A percentile compares a stretch with the other conserved stretches of the same genome.
phyloP scores from a whole-genome alignment of 108 stramenopile genomes.

The Hondaea fermentalgiana region DNA sequence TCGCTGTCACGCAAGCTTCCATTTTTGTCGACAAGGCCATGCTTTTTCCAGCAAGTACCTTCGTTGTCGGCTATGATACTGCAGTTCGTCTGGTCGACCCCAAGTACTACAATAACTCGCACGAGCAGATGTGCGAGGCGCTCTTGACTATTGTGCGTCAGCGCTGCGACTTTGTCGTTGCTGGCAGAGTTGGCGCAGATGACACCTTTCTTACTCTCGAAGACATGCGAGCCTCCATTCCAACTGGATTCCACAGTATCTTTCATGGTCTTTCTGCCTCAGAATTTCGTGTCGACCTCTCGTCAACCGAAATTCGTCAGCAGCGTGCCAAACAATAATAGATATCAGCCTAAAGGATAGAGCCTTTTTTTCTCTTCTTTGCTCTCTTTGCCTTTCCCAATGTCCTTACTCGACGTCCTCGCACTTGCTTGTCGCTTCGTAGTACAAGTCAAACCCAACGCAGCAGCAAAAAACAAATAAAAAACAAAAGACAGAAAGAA shows the following conservation, averaged over 20 bases:
- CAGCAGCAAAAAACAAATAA: too few relatives aligned
- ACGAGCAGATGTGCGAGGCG: not conserved
- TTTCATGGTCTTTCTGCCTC: not conserved
- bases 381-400: too few relatives aligned
- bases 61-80: slow-evolving; percentile 78
- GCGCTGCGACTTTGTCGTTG: slow-evolving; percentile 18
- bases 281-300: not conserved
- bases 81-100: slow-evolving; percentile 69
- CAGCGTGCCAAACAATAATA: not conserved
- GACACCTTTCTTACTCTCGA: not conserved
- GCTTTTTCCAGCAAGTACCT: slow-evolving; percentile 25
- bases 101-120: slow-evolving; percentile 61
- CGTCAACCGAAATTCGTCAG: not conserved
- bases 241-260: not conserved
- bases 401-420: too few relatives aligned
- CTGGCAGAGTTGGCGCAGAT: not conserved
- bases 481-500: too few relatives aligned
- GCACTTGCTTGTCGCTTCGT: too few relatives aligned
- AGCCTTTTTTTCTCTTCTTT: too few relatives aligned
- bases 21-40: not conserved
- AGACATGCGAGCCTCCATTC: not conserved
- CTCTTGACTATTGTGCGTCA: not conserved
- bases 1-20: not conserved
- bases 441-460: too few relatives aligned
- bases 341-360: too few relatives aligned